Evolutionary conservation across 805 yeast species (phyloP).

Genomic region (Sporopachydermia lactativora): DNA sequence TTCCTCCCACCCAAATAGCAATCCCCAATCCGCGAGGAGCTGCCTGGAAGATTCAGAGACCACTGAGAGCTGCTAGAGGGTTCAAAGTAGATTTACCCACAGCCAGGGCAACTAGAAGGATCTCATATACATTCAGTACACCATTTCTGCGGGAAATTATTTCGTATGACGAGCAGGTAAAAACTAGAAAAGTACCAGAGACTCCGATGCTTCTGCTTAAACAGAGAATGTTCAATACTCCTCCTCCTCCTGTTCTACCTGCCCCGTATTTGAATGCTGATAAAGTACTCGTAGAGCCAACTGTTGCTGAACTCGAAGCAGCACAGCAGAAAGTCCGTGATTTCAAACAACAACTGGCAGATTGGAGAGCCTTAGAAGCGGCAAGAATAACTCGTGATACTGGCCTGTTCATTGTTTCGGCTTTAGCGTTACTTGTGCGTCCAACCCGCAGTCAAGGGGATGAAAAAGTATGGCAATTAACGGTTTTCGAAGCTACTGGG

Average conservation of each 20-base stretch:
- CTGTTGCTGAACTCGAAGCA: not conserved
- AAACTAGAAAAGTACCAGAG: too few relatives aligned
- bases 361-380: not conserved
- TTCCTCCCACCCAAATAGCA: not conserved
- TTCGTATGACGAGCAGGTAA: too few relatives aligned
- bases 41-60: too few relatives aligned
- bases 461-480: not conserved
- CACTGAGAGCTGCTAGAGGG: too few relatives aligned
- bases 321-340: not conserved
- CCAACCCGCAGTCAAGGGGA: too few relatives aligned
- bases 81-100: too few relatives aligned
- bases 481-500: not conserved
- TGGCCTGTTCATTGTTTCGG: not conserved
- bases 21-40: not conserved
- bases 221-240: not conserved
- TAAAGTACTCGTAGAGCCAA: not conserved
- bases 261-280: not conserved
- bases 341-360: not conserved
- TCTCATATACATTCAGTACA: not conserved
- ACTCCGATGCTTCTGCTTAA: not conserved
- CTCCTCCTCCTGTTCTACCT: not conserved
- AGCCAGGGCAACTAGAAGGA: too few relatives aligned
- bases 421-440: not conserved
- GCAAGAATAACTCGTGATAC: not conserved
- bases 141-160: not conserved